Conservation (phyloP, 1,284 basidiomycete species). For the Cutaneotrichosporon cutaneum region DNA sequence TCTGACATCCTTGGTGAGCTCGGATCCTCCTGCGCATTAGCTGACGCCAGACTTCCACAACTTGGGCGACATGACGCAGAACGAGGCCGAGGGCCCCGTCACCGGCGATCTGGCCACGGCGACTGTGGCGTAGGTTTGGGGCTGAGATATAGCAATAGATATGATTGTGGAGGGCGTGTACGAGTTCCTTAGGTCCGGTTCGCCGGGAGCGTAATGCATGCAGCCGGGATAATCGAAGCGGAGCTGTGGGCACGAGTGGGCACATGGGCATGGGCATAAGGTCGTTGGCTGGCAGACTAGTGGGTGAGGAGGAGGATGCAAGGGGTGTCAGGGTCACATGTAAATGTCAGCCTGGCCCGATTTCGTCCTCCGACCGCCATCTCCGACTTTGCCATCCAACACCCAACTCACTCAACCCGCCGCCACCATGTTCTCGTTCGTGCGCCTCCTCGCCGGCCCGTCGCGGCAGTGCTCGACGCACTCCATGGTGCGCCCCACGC, state of each 20-base stretch:
- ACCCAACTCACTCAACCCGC: neutral
- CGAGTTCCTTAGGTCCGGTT: conserved; percentile 18
- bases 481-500: conserved; percentile 13
- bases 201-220: conserved; percentile 7
- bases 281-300: neutral
- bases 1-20: conserved; percentile 83
- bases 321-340: conserved; percentile 2
- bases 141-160: neutral
- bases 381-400: neutral
- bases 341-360: conserved; percentile 7
- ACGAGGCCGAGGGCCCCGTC: conserved; percentile 51
- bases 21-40: neutral
- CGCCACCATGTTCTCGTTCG: conserved; percentile 13
- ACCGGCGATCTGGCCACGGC: conserved; percentile 45
- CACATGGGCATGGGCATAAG: too few relatives aligned
- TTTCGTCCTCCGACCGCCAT: neutral
- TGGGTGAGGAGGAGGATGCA: neutral
- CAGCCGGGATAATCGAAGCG: neutral
- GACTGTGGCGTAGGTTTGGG: conserved; percentile 12
- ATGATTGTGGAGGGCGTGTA: neutral
- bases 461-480: conserved; percentile 22
- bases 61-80: conserved; percentile 52
- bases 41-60: conserved; percentile 57
- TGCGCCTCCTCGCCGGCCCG: conserved; percentile 20
- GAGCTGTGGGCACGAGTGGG: too few relatives aligned